Conservation (phyloP, 2,329 filamentous ascomycete species). For the Torrubiella hemipterigena region DNA sequence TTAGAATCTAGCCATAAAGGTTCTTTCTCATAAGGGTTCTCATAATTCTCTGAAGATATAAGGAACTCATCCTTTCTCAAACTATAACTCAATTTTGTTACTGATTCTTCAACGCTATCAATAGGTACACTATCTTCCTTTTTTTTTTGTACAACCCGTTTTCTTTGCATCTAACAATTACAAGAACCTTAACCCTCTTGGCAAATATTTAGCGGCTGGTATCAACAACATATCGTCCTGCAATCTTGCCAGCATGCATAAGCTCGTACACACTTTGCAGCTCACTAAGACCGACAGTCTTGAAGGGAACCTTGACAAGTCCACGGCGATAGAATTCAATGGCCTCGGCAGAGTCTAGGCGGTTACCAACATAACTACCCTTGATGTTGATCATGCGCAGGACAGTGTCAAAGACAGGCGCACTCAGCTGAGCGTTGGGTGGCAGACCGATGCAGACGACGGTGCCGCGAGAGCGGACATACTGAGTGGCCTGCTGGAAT, state of each 20-base stretch:
- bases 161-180: too few species aligned
- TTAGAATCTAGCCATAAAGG: too few species aligned
- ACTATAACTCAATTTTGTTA: too few species aligned
- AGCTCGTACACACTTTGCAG: slow-evolving; percentile 70
- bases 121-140: too few species aligned
- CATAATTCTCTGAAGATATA: too few species aligned
- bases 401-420: slow-evolving; percentile 83
- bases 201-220: slow-evolving; percentile 46
- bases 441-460: slow-evolving; percentile 88
- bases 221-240: slow-evolving; percentile 71
- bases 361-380: slow-evolving; percentile 88
- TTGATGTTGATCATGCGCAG: slow-evolving; percentile 85
- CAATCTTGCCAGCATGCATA: slow-evolving; percentile 59
- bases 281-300: slow-evolving; percentile 70
- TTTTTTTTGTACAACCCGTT: too few species aligned
- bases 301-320: slow-evolving; percentile 77
- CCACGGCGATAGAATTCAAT: slow-evolving; percentile 81
- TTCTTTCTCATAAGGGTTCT: too few species aligned
- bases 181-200: too few species aligned
- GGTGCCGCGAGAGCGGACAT: slow-evolving; percentile 70
- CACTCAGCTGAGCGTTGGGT: slow-evolving; percentile 64
- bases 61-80: too few species aligned
- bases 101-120: too few species aligned
- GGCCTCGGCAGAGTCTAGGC: slow-evolving; percentile 77
- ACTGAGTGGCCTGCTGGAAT: slow-evolving; percentile 87